These are phyloP conservation scores for Fusarium beomiforme DNA, from an alignment of 2,329 filamentous ascomycete species.

Conservation along the genomic window DNA sequence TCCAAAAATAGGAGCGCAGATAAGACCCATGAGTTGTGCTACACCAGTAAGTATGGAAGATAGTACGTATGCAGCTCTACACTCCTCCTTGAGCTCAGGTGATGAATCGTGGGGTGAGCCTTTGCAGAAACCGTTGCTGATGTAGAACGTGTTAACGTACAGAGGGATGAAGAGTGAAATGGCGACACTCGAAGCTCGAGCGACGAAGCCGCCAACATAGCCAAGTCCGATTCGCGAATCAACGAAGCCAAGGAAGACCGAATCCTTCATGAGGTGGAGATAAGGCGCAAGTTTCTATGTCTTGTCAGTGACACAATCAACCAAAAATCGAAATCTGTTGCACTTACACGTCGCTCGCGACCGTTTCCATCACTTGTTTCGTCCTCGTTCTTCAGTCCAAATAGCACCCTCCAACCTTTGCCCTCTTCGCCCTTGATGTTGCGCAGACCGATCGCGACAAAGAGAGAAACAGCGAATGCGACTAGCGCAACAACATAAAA, in stretches of 20 bases:
- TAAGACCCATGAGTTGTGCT: conserved; percentile 84
- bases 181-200: conserved; percentile 91
- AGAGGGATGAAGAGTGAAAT: conserved; percentile 96
- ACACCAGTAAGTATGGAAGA: conserved; percentile 88
- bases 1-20: conserved; percentile 88
- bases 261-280: conserved; percentile 67
- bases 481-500: conserved; percentile 87
- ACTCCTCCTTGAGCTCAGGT: conserved; percentile 84
- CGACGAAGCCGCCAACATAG: conserved; percentile 94
- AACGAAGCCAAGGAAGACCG: conserved; percentile 75
- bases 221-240: conserved; percentile 85
- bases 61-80: conserved; percentile 86
- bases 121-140: conserved; percentile 80
- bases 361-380: conserved; percentile 29
- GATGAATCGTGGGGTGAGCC: conserved; percentile 70
- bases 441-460: conserved; percentile 82
- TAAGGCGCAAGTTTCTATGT: conserved; percentile 61
- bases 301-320: conserved; percentile 18
- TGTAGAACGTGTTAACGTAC: conserved; percentile 91
- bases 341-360: conserved; percentile 43
- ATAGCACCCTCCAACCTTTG: conserved; percentile 74
- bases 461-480: conserved; percentile 75
- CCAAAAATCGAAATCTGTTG: not conserved
- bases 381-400: conserved; percentile 52
- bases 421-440: conserved; percentile 76